These are phyloP conservation scores for Yamadazyma trypodendri DNA, from an alignment of 1,139 yeast genomes.

Conservation along the genomic window DNA sequence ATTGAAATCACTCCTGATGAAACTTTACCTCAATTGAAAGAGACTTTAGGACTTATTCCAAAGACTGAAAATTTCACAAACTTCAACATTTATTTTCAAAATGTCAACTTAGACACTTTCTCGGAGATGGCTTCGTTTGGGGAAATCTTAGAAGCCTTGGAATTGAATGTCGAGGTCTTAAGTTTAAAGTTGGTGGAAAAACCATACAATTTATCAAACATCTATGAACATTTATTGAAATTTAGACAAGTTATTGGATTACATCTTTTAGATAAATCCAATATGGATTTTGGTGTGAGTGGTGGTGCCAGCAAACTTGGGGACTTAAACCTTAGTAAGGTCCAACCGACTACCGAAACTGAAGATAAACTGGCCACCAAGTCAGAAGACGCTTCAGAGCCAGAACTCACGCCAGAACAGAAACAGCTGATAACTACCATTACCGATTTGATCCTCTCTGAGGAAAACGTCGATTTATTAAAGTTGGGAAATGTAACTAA, in stretches of 20 bases:
- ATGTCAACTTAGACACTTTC: conserved; percentile 25
- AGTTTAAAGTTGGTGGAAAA: conserved; percentile 27
- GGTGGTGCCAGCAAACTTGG: conserved; percentile 32
- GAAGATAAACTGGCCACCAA: conserved; percentile 2
- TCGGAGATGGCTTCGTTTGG: conserved; percentile 36
- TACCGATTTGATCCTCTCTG: conserved; percentile 3
- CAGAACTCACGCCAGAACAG: conserved; percentile 21
- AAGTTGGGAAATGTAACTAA: conserved; percentile 5
- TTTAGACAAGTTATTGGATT: conserved; percentile 47
- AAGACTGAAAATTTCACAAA: conserved; percentile 60
- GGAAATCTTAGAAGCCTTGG: conserved; percentile 27
- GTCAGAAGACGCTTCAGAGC: conserved; percentile 10
- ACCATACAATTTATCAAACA: conserved; percentile 38
- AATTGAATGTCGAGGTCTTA: conserved; percentile 18
- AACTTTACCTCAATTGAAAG: conserved; percentile 57
- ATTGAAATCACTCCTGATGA: conserved; percentile 35
- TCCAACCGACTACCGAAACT: conserved; percentile 6
- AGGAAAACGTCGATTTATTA: conserved; percentile 2
- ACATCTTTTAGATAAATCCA: conserved; percentile 38
- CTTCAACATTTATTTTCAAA: conserved; percentile 48
- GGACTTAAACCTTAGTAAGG: conserved; percentile 23
- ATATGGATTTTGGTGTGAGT: conserved; percentile 23
- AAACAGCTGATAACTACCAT: conserved; percentile 5
- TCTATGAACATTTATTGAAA: conserved; percentile 40
- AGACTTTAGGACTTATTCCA: conserved; percentile 55